phyloP scores from a whole-genome alignment of 352 stramenopile genomes.

The Thraustotheca clavata region DNA sequence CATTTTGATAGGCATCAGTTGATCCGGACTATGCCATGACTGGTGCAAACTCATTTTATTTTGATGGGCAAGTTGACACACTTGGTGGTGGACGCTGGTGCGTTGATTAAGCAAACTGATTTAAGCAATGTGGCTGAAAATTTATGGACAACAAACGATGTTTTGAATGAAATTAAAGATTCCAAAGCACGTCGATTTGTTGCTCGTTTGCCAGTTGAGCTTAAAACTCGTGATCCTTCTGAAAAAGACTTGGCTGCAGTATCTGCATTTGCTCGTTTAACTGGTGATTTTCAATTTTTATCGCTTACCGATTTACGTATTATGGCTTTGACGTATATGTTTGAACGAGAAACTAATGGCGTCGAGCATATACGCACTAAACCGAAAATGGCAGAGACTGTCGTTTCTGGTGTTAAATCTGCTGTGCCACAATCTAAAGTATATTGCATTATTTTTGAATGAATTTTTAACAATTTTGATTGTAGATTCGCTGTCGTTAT shows the following conservation, averaged over 20 bases:
- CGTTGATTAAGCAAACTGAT: slow-evolving; percentile 83
- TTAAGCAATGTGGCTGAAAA: slow-evolving; percentile 68
- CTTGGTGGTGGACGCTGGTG: slow-evolving; percentile 77
- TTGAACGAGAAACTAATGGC: slow-evolving; percentile 70
- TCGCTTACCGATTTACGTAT: slow-evolving; percentile 81
- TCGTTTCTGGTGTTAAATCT: slow-evolving; percentile 47
- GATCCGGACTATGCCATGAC: neutral
- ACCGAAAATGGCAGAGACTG: slow-evolving; percentile 58
- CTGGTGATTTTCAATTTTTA: slow-evolving; percentile 75
- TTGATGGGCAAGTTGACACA: slow-evolving; percentile 44
- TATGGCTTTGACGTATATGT: slow-evolving; percentile 82
- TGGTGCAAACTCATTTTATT: neutral
- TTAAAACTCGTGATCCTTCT: slow-evolving; percentile 74
- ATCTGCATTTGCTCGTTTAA: slow-evolving; percentile 77
- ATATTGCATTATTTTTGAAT: neutral
- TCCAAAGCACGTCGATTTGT: slow-evolving; percentile 60
- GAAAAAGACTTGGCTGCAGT: slow-evolving; percentile 69
- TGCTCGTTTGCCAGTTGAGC: slow-evolving; percentile 60
- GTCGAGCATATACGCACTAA: slow-evolving; percentile 56
- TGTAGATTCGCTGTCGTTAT: slow-evolving; percentile 28
- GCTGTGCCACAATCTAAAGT: slow-evolving; percentile 52
- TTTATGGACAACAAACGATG: slow-evolving; percentile 82
- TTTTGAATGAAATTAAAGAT: slow-evolving; percentile 78
- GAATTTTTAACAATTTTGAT: neutral
- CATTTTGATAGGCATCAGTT: slow-evolving; percentile 15